phyloP scores from a whole-genome alignment of 441 rosid species.

The Kokia cookei region DNA sequence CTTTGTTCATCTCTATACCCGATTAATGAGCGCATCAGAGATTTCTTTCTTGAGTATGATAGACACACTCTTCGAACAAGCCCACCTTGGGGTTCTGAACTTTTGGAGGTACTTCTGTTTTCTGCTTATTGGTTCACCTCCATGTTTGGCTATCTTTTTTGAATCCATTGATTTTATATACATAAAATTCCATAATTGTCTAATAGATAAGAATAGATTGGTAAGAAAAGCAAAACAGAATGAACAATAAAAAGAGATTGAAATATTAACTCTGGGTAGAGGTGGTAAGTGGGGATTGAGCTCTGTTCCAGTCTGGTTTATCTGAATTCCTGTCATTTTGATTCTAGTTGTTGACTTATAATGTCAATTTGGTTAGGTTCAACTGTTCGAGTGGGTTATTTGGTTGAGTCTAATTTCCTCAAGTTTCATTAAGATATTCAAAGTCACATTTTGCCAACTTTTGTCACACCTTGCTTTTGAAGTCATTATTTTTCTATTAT shows the following conservation, averaged over 20 bases:
- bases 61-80: slow-evolving; percentile 95
- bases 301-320: neutral
- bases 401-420: neutral
- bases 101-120: slow-evolving; percentile 70
- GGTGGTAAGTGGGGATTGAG: neutral
- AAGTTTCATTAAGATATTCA: neutral
- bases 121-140: neutral
- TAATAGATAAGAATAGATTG: neutral
- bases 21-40: slow-evolving; percentile 89
- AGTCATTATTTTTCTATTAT: neutral
- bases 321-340: neutral
- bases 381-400: neutral
- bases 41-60: slow-evolving; percentile 98
- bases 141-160: neutral
- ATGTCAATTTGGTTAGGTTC: neutral
- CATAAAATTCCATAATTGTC: neutral
- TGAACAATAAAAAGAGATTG: neutral
- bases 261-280: neutral
- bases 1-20: slow-evolving; percentile 96
- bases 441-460: neutral
- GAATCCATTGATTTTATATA: neutral
- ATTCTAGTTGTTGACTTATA: neutral
- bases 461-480: neutral
- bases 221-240: neutral
- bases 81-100: slow-evolving; percentile 99